Percentiles rank a stretch among this genome's conserved stretches.
phyloP scores from a whole-genome alignment of 345 rosid species.

The Acer saccharum region DNA sequence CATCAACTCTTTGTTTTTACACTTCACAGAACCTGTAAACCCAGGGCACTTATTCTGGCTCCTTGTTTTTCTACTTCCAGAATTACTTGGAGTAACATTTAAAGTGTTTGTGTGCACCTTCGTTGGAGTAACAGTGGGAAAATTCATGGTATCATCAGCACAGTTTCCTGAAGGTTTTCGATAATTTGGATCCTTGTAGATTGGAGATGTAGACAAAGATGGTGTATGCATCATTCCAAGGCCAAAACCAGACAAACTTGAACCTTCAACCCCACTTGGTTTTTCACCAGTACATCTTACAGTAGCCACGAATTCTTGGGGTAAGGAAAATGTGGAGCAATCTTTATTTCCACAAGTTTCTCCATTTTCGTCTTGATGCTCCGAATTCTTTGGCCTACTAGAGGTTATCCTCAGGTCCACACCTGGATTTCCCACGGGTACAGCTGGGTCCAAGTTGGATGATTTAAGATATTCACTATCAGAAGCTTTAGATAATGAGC shows the following conservation, averaged over 20 bases:
- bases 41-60: too few species aligned
- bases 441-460: background rate
- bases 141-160: too few species aligned
- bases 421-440: background rate
- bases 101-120: too few species aligned
- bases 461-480: background rate
- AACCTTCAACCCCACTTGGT: background rate
- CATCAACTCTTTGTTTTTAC: too few species aligned
- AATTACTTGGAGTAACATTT: too few species aligned
- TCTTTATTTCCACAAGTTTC: constrained; percentile 1
- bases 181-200: background rate
- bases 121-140: too few species aligned
- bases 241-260: constrained; percentile 2
- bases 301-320: background rate
- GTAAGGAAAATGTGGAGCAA: background rate
- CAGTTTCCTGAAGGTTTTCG: background rate
- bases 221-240: background rate
- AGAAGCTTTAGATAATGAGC: constrained; percentile 2
- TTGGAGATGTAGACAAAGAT: background rate
- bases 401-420: background rate
- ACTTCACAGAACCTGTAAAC: too few species aligned
- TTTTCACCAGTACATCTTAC: constrained; percentile 9
- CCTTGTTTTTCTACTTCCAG: too few species aligned
- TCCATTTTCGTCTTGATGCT: background rate
- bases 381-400: background rate